Percentiles rank a stretch among this genome's conserved stretches.
phyloP scores from a whole-genome alignment of 306 rosid genomes.

The Cicer yamashitae region DNA sequence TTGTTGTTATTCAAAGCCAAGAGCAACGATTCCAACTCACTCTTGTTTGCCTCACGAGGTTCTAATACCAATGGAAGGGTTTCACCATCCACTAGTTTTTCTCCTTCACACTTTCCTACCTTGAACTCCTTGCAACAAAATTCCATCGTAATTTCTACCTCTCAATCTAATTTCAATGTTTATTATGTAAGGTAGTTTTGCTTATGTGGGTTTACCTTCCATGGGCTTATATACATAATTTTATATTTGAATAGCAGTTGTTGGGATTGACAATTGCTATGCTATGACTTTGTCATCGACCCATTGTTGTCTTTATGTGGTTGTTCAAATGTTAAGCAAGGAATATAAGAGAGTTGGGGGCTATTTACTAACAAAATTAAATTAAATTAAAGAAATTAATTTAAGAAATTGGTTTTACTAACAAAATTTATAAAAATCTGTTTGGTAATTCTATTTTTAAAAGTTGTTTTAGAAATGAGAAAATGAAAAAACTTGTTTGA shows the following conservation, averaged over 20 bases:
- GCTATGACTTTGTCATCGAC: slow-evolving; percentile 37
- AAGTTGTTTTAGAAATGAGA: too few relatives aligned
- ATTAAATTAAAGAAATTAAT: too few relatives aligned
- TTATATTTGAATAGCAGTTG: not conserved
- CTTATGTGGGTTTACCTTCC: slow-evolving; percentile 26
- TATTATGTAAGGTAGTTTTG: not conserved
- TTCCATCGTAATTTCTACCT: slow-evolving; percentile 51
- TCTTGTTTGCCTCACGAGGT: slow-evolving; percentile 54
- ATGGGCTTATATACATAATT: slow-evolving; percentile 2
- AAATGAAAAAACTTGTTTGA: too few relatives aligned
- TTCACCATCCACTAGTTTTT: slow-evolving; percentile 78
- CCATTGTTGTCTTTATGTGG: slow-evolving; percentile 16
- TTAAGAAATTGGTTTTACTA: too few relatives aligned
- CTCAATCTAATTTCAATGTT: not conserved
- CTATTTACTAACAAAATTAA: too few relatives aligned
- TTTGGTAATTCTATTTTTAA: too few relatives aligned
- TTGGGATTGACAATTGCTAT: slow-evolving; percentile 42
- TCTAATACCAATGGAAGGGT: slow-evolving; percentile 69
- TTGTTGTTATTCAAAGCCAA: slow-evolving; percentile 53
- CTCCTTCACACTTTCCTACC: slow-evolving; percentile 76
- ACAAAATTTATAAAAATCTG: too few relatives aligned
- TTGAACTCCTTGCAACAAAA: slow-evolving; percentile 63
- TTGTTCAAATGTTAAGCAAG: slow-evolving; percentile 4
- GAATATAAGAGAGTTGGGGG: not conserved
- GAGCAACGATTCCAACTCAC: slow-evolving; percentile 55